Evolutionary conservation across 805 yeast species (phyloP).

Genomic region (Blastobotrys parvus): DNA sequence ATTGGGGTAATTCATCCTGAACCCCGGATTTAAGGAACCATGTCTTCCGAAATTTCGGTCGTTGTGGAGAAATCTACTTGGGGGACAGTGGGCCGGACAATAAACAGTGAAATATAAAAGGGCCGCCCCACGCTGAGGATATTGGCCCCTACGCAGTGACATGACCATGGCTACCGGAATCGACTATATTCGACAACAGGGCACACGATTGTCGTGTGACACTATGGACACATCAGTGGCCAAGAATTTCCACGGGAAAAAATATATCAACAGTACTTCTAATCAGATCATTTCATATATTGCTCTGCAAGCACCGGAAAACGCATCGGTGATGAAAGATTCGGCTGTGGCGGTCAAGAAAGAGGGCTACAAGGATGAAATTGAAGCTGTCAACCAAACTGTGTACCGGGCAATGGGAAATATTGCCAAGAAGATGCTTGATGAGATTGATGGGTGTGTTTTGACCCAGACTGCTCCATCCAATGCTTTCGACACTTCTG

Average conservation of each 20-base stretch:
- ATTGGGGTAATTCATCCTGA: no score
- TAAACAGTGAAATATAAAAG: no score
- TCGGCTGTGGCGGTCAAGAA: constrained; percentile 6
- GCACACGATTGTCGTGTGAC: constrained; percentile 7
- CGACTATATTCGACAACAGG: constrained; percentile 6
- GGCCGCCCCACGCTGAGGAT: no score
- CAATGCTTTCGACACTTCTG: constrained; percentile 23
- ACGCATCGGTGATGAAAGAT: not conserved
- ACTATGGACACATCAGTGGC: constrained; percentile 9
- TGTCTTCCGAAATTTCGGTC: no score
- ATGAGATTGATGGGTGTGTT: constrained; percentile 34
- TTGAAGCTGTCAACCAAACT: constrained; percentile 18
- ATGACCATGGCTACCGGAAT: constrained; percentile 5
- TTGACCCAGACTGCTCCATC: constrained; percentile 33
- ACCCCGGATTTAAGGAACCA: no score
- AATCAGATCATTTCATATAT: constrained; percentile 7
- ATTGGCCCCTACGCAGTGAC: no score
- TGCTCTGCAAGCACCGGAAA: constrained; percentile 1
- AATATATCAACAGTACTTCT: constrained; percentile 8
- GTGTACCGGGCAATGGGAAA: constrained; percentile 26
- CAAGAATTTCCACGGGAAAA: constrained; percentile 2
- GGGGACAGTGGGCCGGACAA: no score
- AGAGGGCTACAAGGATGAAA: not conserved
- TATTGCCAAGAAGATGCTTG: constrained; percentile 30
- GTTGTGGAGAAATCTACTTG: no score